Percentiles rank a stretch among this genome's conserved stretches.
These are phyloP conservation scores for Kuraishia borneana DNA, from an alignment of 805 yeast genomes.

Conservation along the genomic window DNA sequence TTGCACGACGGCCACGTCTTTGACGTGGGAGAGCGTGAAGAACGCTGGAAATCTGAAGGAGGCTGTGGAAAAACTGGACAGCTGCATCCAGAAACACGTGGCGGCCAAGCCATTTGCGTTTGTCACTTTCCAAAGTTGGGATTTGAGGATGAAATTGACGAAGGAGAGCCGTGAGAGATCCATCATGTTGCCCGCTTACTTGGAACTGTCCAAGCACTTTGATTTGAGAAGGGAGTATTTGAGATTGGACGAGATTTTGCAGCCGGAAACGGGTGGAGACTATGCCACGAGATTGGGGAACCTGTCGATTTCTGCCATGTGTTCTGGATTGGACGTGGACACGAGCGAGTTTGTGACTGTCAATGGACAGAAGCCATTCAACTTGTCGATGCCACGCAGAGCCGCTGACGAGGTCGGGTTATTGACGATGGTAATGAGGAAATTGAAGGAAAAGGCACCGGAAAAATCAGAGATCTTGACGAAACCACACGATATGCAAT, in stretches of 20 bases:
- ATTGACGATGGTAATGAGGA: slow-evolving; percentile 30
- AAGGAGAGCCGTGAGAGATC: slow-evolving; percentile 74
- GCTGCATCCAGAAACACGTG: slow-evolving; percentile 31
- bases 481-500: slow-evolving; percentile 66
- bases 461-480: slow-evolving; percentile 46
- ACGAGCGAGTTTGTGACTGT: slow-evolving; percentile 8
- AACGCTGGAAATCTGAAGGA: slow-evolving; percentile 50
- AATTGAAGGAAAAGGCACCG: slow-evolving; percentile 36
- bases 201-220: slow-evolving; percentile 67
- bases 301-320: slow-evolving; percentile 9
- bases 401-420: slow-evolving; percentile 34
- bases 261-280: slow-evolving; percentile 36
- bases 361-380: slow-evolving; percentile 5
- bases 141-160: slow-evolving; percentile 64
- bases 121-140: slow-evolving; percentile 56
- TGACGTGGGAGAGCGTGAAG: slow-evolving; percentile 52
- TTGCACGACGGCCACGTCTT: slow-evolving; percentile 37
- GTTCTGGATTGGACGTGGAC: slow-evolving; percentile 11
- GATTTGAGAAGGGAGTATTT: slow-evolving; percentile 66
- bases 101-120: slow-evolving; percentile 44
- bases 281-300: slow-evolving; percentile 18
- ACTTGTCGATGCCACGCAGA: slow-evolving; percentile 23
- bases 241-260: slow-evolving; percentile 54
- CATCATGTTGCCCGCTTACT: slow-evolving; percentile 58
- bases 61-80: slow-evolving; percentile 46